phyloP scores from a whole-genome alignment of 495 filamentous ascomycete species.

The Penicillium daleae region DNA sequence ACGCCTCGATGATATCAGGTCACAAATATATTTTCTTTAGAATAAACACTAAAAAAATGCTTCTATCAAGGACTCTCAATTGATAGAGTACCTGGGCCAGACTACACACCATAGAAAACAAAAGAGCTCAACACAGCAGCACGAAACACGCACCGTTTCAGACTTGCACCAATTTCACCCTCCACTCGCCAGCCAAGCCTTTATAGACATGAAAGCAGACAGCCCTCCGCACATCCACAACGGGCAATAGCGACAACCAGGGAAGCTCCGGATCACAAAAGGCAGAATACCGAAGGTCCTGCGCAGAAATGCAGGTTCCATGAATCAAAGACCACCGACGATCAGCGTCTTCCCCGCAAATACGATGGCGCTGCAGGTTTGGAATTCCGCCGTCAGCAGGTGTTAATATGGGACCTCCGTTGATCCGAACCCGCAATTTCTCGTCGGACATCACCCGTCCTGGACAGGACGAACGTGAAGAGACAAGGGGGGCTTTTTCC shows the following conservation, averaged over 20 bases:
- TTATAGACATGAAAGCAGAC: neutral
- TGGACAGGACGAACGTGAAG: neutral
- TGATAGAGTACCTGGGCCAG: neutral
- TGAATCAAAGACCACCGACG: slow-evolving; percentile 22
- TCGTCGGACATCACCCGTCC: slow-evolving; percentile 4
- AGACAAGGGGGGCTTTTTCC: slow-evolving; percentile 18
- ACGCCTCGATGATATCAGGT: neutral
- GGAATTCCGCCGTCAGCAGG: slow-evolving; percentile 11
- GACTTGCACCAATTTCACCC: slow-evolving; percentile 6
- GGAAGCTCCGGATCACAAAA: slow-evolving; percentile 10
- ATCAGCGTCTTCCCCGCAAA: slow-evolving; percentile 11
- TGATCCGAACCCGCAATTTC: slow-evolving; percentile 15
- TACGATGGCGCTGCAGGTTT: slow-evolving; percentile 7
- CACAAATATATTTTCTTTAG: neutral
- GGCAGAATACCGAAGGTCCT: slow-evolving; percentile 3
- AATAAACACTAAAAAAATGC: neutral
- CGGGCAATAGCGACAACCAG: neutral
- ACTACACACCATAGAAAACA: neutral
- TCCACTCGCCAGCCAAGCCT: neutral
- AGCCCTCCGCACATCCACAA: neutral
- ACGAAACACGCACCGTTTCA: slow-evolving; percentile 10
- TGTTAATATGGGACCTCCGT: slow-evolving; percentile 9
- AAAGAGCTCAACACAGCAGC: neutral
- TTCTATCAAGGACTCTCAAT: neutral
- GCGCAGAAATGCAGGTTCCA: slow-evolving; percentile 19